Evolutionary conservation across 306 rosid genomes (phyloP).

Genomic region (Castanea mollissima): DNA sequence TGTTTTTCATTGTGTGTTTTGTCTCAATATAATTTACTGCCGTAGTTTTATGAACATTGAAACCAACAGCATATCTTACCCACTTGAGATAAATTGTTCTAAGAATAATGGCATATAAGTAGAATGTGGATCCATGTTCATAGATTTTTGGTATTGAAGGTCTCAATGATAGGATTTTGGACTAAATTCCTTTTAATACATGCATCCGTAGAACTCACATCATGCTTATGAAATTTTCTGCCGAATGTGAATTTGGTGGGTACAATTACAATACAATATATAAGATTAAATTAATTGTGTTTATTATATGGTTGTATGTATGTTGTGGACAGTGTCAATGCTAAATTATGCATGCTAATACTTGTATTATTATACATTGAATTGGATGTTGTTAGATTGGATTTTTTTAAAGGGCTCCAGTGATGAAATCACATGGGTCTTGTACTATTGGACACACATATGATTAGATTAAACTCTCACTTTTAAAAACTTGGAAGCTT

Average conservation of each 20-base stretch:
- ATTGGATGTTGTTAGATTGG: slow-evolving; percentile 35
- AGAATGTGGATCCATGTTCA: slow-evolving; percentile 12
- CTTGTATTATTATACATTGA: slow-evolving; percentile 37
- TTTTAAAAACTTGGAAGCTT: slow-evolving; percentile 44
- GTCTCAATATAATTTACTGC: neutral
- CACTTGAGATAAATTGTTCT: neutral
- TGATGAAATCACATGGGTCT: slow-evolving; percentile 77
- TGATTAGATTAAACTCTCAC: slow-evolving; percentile 40
- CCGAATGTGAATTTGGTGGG: slow-evolving; percentile 41
- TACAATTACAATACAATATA: slow-evolving; percentile 18
- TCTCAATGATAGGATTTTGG: slow-evolving; percentile 36
- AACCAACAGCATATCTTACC: neutral
- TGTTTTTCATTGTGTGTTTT: slow-evolving; percentile 8
- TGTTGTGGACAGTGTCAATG: slow-evolving; percentile 28
- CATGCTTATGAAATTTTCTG: slow-evolving; percentile 17
- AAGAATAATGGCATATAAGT: neutral
- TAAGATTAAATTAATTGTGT: slow-evolving; percentile 23
- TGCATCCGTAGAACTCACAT: slow-evolving; percentile 27
- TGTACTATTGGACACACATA: slow-evolving; percentile 39
- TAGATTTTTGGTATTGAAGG: slow-evolving; percentile 3
- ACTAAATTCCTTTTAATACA: slow-evolving; percentile 37
- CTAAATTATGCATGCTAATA: slow-evolving; percentile 47
- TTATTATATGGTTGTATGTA: slow-evolving; percentile 16
- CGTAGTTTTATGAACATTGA: neutral
- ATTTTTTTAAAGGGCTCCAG: slow-evolving; percentile 25